Conservation (phyloP, 129 eudicot genomes). For the Centella asiatica region DNA sequence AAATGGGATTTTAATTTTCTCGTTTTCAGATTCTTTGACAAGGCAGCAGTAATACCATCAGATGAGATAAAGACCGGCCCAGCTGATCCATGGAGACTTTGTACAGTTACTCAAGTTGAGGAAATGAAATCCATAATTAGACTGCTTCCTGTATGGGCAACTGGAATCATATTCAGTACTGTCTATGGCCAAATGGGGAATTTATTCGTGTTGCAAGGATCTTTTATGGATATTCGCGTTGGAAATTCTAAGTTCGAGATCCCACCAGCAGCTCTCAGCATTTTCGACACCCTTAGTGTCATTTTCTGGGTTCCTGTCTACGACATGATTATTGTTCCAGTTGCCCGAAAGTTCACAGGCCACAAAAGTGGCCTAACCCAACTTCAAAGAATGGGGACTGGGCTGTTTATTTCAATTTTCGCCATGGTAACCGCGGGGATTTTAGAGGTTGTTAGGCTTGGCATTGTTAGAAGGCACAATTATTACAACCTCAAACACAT, state of each 20-base stretch:
- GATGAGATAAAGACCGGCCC: slow-evolving; percentile 19
- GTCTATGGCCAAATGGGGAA: slow-evolving; percentile 54
- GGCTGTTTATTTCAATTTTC: slow-evolving; percentile 29
- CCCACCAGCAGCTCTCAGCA: slow-evolving; percentile 43
- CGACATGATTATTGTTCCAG: slow-evolving; percentile 35
- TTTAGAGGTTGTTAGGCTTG: slow-evolving; percentile 28
- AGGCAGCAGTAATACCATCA: slow-evolving; percentile 32
- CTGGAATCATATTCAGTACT: slow-evolving; percentile 47
- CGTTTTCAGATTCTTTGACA: slow-evolving; percentile 37
- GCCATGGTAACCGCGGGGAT: slow-evolving; percentile 27
- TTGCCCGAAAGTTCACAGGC: slow-evolving; percentile 26
- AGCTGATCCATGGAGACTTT: slow-evolving; percentile 31
- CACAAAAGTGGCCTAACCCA: slow-evolving; percentile 28
- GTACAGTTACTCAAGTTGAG: slow-evolving; percentile 48
- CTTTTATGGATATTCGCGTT: slow-evolving; percentile 33
- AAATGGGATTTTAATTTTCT: background rate
- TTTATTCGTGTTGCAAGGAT: slow-evolving; percentile 48
- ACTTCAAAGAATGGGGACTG: slow-evolving; percentile 35
- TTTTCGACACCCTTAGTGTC: slow-evolving; percentile 36
- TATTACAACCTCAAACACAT: slow-evolving; percentile 12
- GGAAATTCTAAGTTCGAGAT: slow-evolving; percentile 26
- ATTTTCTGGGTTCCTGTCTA: slow-evolving; percentile 42
- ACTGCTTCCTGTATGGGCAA: slow-evolving; percentile 54
- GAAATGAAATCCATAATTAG: slow-evolving; percentile 43
- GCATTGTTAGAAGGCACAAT: slow-evolving; percentile 15